These are phyloP conservation scores for Camellia sinensis DNA, from an alignment of 148 eudicot species.

Conservation along the genomic window DNA sequence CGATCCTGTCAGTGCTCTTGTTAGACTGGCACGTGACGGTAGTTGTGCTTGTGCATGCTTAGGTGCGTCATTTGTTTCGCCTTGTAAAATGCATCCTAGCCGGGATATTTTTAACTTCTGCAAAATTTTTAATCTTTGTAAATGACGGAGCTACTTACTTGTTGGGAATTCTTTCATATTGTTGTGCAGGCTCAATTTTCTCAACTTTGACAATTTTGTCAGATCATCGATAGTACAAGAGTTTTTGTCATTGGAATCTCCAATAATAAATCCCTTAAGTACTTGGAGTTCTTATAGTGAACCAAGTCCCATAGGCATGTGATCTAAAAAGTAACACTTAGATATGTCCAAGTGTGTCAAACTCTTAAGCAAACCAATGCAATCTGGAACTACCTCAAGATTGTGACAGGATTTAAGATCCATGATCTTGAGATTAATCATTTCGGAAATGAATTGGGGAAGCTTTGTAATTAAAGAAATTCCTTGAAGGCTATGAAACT, in stretches of 20 bases:
- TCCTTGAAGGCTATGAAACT: conserved; percentile 47
- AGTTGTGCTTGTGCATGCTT: no score
- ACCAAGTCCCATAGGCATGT: conserved; percentile 40
- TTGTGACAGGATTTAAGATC: conserved; percentile 51
- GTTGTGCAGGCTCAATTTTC: conserved; percentile 38
- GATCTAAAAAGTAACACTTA: conserved; percentile 42
- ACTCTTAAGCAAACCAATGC: conserved; percentile 34
- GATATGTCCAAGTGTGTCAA: conserved; percentile 55
- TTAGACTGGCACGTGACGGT: no score
- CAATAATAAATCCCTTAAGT: conserved; percentile 45
- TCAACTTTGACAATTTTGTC: conserved; percentile 21
- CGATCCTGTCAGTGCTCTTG: no score
- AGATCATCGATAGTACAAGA: conserved; percentile 37
- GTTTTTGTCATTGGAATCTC: background rate
- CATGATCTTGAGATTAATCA: conserved; percentile 31
- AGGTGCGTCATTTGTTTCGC: background rate
- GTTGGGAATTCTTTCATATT: conserved; percentile 24
- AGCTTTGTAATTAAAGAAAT: conserved; percentile 39
- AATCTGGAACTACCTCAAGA: conserved; percentile 36
- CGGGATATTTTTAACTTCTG: conserved; percentile 31
- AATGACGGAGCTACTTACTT: background rate
- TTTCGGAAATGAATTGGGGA: conserved; percentile 27
- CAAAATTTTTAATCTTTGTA: conserved; percentile 14
- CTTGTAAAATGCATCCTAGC: conserved; percentile 20
- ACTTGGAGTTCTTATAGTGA: conserved; percentile 36